Evolutionary conservation across 495 filamentous ascomycete genomes (phyloP).

Genomic region (Durotheca rogersii): DNA sequence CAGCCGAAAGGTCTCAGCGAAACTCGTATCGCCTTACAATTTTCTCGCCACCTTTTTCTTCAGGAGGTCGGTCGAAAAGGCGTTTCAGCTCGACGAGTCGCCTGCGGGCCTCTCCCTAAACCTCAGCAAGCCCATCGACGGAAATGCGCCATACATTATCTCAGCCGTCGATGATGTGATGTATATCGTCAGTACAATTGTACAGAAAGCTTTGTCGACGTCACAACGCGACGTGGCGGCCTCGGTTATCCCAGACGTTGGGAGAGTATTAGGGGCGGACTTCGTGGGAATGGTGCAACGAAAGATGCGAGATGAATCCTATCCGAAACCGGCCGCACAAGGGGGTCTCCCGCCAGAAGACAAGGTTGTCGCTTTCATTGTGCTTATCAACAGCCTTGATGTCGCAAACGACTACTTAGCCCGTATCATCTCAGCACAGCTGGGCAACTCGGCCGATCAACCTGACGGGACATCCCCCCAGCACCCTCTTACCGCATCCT

Average conservation of each 20-base stretch:
- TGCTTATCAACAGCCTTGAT: conserved; percentile 94
- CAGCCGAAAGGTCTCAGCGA: conserved; percentile 68
- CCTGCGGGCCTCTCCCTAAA: conserved; percentile 76
- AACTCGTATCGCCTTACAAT: conserved; percentile 77
- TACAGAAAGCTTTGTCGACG: conserved; percentile 82
- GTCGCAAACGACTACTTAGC: conserved; percentile 83
- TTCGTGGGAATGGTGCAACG: conserved; percentile 97
- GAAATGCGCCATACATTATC: conserved; percentile 85
- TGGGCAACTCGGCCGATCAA: conserved; percentile 48
- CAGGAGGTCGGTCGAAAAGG: conserved; percentile 91
- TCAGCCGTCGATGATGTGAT: conserved; percentile 97
- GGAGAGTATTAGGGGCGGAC: conserved; percentile 83
- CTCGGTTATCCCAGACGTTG: conserved; percentile 76
- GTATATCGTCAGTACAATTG: conserved; percentile 94
- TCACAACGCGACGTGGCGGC: conserved; percentile 73
- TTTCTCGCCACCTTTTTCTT: conserved; percentile 92
- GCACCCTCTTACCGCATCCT: conserved; percentile 59
- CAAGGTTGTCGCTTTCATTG: conserved; percentile 78
- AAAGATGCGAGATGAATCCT: conserved; percentile 94
- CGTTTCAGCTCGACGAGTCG: conserved; percentile 97
- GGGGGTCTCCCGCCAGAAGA: conserved; percentile 81
- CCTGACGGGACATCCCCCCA: conserved; percentile 26
- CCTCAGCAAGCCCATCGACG: conserved; percentile 62
- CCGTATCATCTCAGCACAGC: conserved; percentile 73
- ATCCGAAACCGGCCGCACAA: conserved; percentile 72